Evolutionary conservation across 2,329 filamentous ascomycete species (phyloP).

Genomic region (Akanthomyces lecanii): DNA sequence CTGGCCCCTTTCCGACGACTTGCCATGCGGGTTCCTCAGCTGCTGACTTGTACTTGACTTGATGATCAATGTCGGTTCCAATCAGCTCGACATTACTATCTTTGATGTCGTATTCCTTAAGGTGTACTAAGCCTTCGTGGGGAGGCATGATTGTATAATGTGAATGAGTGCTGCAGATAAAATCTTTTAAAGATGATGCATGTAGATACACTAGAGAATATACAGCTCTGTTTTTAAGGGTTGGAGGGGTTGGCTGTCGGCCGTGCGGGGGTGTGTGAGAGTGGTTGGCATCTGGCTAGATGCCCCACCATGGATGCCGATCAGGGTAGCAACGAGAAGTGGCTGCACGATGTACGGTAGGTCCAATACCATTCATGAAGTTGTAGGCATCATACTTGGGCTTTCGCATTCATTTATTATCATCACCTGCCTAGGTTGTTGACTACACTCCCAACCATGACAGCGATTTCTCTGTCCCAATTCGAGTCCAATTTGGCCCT

Average conservation of each 20-base stretch:
- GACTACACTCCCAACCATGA: constrained; percentile 86
- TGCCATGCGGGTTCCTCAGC: constrained; percentile 64
- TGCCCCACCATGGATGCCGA: constrained; percentile 10
- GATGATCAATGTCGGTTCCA: constrained; percentile 60
- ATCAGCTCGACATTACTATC: constrained; percentile 66
- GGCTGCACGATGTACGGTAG: not conserved
- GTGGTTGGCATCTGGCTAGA: not conserved
- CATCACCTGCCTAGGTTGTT: constrained; percentile 45
- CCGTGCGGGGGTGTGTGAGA: constrained; percentile 1
- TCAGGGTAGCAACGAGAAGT: not conserved
- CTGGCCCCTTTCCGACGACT: constrained; percentile 46
- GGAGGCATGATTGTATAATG: constrained; percentile 49
- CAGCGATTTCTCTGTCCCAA: constrained; percentile 89
- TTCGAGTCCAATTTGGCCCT: constrained; percentile 45
- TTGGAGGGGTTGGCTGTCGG: constrained; percentile 5
- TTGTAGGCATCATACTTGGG: not conserved
- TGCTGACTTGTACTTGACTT: constrained; percentile 64
- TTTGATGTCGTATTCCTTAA: constrained; percentile 61
- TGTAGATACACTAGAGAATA: not conserved
- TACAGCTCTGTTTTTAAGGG: not conserved
- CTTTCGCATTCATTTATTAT: not conserved
- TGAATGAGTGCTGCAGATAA: not conserved
- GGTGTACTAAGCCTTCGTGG: constrained; percentile 57
- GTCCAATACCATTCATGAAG: not conserved
- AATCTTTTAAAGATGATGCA: not conserved